Evolutionary conservation across 1,139 yeast genomes (phyloP).

Genomic region (Eremothecium cymbalariae): DNA sequence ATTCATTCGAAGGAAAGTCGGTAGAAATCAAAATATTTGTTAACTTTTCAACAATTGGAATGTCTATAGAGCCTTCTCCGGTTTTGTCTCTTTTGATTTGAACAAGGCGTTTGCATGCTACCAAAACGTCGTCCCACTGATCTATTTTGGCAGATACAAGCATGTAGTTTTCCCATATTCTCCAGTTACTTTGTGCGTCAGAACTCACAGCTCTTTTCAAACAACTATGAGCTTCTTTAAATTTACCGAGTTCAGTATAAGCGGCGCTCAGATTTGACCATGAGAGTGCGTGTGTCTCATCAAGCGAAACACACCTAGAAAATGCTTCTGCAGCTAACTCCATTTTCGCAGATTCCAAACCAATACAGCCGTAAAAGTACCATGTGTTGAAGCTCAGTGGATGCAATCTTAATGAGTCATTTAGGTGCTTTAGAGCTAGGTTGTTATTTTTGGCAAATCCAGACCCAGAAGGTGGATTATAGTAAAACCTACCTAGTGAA

Average conservation of each 20-base stretch:
- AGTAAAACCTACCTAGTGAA: slow-evolving; percentile 66
- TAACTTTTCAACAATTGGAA: slow-evolving; percentile 67
- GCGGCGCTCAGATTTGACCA: slow-evolving; percentile 96
- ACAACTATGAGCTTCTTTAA: slow-evolving; percentile 75
- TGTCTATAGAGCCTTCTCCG: slow-evolving; percentile 64
- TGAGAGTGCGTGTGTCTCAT: slow-evolving; percentile 71
- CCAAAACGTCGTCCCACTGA: slow-evolving; percentile 82
- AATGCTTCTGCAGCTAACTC: slow-evolving; percentile 88
- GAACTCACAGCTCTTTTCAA: slow-evolving; percentile 70
- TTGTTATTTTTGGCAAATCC: slow-evolving; percentile 47
- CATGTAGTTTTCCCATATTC: slow-evolving; percentile 82
- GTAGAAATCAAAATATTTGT: slow-evolving; percentile 54
- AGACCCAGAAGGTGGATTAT: slow-evolving; percentile 52
- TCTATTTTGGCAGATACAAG: slow-evolving; percentile 70
- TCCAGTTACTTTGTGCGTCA: slow-evolving; percentile 71
- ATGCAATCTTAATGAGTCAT: slow-evolving; percentile 63
- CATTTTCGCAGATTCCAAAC: slow-evolving; percentile 64
- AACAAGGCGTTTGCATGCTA: slow-evolving; percentile 60
- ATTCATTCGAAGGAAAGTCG: slow-evolving; percentile 41
- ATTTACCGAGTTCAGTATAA: slow-evolving; percentile 53
- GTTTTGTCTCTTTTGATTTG: slow-evolving; percentile 43
- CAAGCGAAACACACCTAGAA: slow-evolving; percentile 81
- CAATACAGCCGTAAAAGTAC: slow-evolving; percentile 90
- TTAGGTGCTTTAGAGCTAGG: slow-evolving; percentile 57
- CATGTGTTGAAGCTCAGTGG: slow-evolving; percentile 80